Conservation (phyloP, 2,329 filamentous ascomycete genomes). For the Aspergillus brunneoviolaceus region DNA sequence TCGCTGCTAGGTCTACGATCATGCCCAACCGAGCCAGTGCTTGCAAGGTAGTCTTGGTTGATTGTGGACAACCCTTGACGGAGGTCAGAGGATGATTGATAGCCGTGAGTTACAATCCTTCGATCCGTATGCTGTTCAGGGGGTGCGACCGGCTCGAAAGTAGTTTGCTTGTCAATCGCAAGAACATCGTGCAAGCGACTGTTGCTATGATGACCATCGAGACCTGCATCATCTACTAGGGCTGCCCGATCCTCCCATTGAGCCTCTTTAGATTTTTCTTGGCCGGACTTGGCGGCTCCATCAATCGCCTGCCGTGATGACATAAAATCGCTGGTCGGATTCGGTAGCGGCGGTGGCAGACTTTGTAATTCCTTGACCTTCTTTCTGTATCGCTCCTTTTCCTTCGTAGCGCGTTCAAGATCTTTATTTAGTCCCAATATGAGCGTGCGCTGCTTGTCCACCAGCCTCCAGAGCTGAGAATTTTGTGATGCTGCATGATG, state of each 20-base stretch:
- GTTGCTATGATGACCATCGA: not conserved
- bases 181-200: not conserved
- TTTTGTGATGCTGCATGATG: conserved; percentile 86
- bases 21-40: conserved; percentile 21
- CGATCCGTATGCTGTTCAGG: conserved; percentile 6
- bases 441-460: conserved; percentile 94
- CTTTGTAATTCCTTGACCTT: conserved; percentile 76
- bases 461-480: conserved; percentile 86
- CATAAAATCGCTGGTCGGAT: conserved; percentile 14
- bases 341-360: conserved; percentile 43
- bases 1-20: conserved; percentile 17
- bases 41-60: conserved; percentile 22
- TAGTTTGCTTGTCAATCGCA: not conserved
- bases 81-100: conserved; percentile 13
- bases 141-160: not conserved
- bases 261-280: not conserved
- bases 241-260: conserved; percentile 2
- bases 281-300: not conserved
- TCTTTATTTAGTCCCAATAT: conserved; percentile 93
- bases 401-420: conserved; percentile 82
- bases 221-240: not conserved
- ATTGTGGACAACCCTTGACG: conserved; percentile 17
- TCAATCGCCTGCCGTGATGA: conserved; percentile 15
- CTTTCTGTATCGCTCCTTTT: conserved; percentile 90
- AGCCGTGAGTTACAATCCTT: conserved; percentile 9